Percentiles rank a stretch among this genome's conserved stretches.
Evolutionary conservation across 257 asterid species (phyloP).

Genomic region (Jasminum sambac): DNA sequence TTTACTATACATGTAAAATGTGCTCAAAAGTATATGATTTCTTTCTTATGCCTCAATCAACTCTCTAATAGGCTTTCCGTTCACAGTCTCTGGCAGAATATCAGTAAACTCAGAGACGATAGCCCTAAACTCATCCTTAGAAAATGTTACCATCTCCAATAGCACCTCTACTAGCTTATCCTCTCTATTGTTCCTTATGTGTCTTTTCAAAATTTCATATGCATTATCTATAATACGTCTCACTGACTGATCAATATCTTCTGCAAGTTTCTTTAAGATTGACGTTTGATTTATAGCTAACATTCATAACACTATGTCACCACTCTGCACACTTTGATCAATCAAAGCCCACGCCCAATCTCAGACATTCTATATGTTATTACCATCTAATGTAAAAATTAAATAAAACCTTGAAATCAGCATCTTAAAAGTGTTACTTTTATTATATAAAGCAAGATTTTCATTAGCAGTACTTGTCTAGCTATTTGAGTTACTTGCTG

Average conservation of each 20-base stretch:
- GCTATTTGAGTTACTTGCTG: conserved; percentile 62
- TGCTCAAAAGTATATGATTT: neutral
- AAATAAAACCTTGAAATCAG: neutral
- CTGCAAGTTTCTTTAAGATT: conserved; percentile 67
- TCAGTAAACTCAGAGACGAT: conserved; percentile 43
- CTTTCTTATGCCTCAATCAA: too few species aligned
- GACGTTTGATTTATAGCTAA: conserved; percentile 66
- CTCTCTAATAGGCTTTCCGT: too few species aligned
- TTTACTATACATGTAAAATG: conserved; percentile 6
- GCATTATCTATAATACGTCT: conserved; percentile 40
- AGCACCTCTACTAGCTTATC: conserved; percentile 60
- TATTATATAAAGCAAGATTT: neutral
- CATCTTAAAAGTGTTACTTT: neutral
- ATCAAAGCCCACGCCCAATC: conserved; percentile 57
- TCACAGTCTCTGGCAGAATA: conserved; percentile 40
- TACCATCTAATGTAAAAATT: conserved; percentile 47
- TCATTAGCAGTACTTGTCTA: conserved; percentile 35
- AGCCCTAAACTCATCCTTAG: conserved; percentile 65
- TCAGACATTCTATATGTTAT: conserved; percentile 68
- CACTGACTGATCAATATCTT: conserved; percentile 53
- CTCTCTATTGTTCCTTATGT: conserved; percentile 51
- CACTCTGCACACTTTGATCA: conserved; percentile 49
- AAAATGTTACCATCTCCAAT: conserved; percentile 61
- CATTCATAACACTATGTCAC: conserved; percentile 65
- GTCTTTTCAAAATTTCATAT: conserved; percentile 49